Base-by-base conservation (phyloP, 192 early-diverging fungal genomes). In the Tieghemiomyces parasiticus region DNA sequence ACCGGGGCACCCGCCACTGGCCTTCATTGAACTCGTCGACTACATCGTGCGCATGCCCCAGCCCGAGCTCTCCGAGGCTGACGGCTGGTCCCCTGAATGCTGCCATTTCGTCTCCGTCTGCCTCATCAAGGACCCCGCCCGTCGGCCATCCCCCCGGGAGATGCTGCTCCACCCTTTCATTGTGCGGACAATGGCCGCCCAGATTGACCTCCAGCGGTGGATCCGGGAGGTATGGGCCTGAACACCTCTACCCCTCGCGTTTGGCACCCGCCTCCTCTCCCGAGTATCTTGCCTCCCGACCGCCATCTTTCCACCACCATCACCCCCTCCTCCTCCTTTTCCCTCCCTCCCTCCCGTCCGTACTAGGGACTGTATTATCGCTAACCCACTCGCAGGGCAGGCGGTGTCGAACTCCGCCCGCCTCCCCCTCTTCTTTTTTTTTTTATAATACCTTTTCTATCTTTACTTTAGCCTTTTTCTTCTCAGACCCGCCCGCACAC, bases 1-100 rank as follows among this genome's bases (percentile, higher is more conserved):
- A 22, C 75, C 82, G 1, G 89, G 85, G 14, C 72, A 85, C 46
- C 79, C 81, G 12, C 70, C 84, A 64, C 66, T 90, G 35, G 78
- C 89, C 8, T 87, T 87, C 9, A 91, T 99, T 70, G 96, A 99
- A 68, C 74, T 99, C 25, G 69, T 99, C 55, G 84, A 92, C 62
- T 90, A 86, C 63, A 96, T 99, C 60, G 86, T 89, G 2, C 85
- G 91, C 59, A 83, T 91, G 64, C 89, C 91, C 1, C 82, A 87
- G 20, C 93, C 93, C 16, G 70, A 76, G 46, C 73, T 92, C 52
- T 76, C 79, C 35, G 65, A 77, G n/a, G 81, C 83, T 61, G 77
- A 73, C 66, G 73, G 51, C 42, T 78, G 70, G 35, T 69, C 71
- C 12, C 9, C 32, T 3, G 71, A 72, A 34, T 73, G 67, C 46